Evolutionary conservation across 257 asterid genomes (phyloP).

Genomic region (Hygrophila difformis): DNA sequence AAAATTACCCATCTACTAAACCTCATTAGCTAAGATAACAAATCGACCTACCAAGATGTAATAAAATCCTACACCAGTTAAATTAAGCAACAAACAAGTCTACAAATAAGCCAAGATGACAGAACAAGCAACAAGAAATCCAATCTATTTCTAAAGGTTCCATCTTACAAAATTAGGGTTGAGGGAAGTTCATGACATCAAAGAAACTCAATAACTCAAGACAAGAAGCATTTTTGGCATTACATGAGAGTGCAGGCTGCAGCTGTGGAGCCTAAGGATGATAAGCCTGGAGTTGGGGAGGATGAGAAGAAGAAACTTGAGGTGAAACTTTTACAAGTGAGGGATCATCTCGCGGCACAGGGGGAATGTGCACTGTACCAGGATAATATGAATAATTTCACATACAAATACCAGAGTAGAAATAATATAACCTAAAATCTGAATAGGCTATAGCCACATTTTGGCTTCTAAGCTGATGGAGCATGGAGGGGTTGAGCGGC

Average conservation of each 20-base stretch:
- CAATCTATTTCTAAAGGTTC: too few relatives aligned
- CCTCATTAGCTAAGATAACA: too few relatives aligned
- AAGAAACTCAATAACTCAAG: background rate
- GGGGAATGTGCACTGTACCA: conserved; percentile 31
- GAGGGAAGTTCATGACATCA: too few relatives aligned
- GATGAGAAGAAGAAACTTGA: conserved; percentile 10
- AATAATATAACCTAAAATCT: background rate
- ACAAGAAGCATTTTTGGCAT: background rate
- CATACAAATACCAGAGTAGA: background rate
- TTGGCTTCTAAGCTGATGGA: conserved; percentile 41
- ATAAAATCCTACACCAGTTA: too few relatives aligned
- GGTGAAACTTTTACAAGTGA: conserved; percentile 37
- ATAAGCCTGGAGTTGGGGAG: background rate
- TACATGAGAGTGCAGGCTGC: conserved; percentile 26
- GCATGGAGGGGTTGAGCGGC: conserved; percentile 45
- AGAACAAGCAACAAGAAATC: too few relatives aligned
- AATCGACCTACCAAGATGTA: too few relatives aligned
- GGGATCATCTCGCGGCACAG: conserved; percentile 41
- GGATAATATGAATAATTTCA: conserved; percentile 14
- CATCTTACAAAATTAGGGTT: too few relatives aligned
- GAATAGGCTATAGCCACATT: too few relatives aligned
- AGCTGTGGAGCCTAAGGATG: background rate
- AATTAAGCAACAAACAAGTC: too few relatives aligned
- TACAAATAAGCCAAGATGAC: too few relatives aligned
- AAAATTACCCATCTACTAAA: too few relatives aligned